Evolutionary conservation across 768 basidiomycete genomes (phyloP), one percentile per base, ranked within the genome.

Genomic region (Mycena kentingensis): DNA sequence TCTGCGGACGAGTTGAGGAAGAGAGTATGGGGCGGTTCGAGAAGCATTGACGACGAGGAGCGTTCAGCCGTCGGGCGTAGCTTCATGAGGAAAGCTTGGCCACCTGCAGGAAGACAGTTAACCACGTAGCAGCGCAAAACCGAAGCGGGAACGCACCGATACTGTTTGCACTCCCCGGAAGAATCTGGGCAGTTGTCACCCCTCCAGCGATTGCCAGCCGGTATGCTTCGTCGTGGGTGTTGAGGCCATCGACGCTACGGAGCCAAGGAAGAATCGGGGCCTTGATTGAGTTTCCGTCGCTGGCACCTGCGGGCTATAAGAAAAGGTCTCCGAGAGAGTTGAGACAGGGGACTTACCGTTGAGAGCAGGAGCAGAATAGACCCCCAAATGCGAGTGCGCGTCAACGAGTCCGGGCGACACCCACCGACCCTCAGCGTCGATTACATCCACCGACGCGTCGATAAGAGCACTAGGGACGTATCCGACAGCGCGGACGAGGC

Each of bases 31-130:
- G 90, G 88, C 6, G 86, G 82, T 57, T 93, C 91, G 22, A 95
- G 70, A 10, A 90, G 70, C 84, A 89, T 85, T 0, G 85, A 82
- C 5, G 82, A 79, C 2, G 90, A 78, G 0, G 86, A 85, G 38
- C 84, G 81, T 56, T 90, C 88, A 4, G 71, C 62, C 0, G 90
- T 90, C 49, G 79, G 77, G 16, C 92, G 81, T 24, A 90, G 79
- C 70, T 93, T 95, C 58, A 93, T 86, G 25, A 82, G 77, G 66
- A 83, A 87, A 0, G 84, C 90, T 64, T 89, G 88, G 0, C 88
- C 88, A 42, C 87, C 87, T 78, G 62, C n/a, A n/a, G n/a, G n/a
- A n/a, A n/a, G n/a, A n/a, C n/a, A n/a, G n/a, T n/a, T n/a, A n/a
- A n/a, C n/a, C n/a, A n/a, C n/a, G n/a, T n/a, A n/a, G n/a, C n/a